A percentile compares a stretch with the other conserved stretches of the same genome.
These are phyloP conservation scores for Talaromyces wortmannii DNA, from an alignment of 495 filamentous ascomycete genomes.

Conservation along the genomic window DNA sequence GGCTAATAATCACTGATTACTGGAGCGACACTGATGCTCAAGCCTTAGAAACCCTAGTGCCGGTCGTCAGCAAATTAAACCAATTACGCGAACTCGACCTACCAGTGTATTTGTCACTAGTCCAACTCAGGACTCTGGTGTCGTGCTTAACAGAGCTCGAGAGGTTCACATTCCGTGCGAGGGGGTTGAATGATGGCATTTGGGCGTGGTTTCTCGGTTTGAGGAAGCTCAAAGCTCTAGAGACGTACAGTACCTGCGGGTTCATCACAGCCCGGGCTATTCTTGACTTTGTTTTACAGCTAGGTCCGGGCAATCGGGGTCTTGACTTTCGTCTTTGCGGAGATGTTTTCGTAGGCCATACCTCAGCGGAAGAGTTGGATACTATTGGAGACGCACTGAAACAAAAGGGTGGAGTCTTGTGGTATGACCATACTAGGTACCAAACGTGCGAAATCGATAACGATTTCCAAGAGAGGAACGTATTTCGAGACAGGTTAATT, in stretches of 20 bases:
- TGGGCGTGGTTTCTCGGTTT: slow-evolving; percentile 34
- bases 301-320: slow-evolving; percentile 27
- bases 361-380: slow-evolving; percentile 19
- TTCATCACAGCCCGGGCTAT: slow-evolving; percentile 45
- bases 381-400: slow-evolving; percentile 28
- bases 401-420: slow-evolving; percentile 30
- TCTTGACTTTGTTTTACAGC: slow-evolving; percentile 33
- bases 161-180: slow-evolving; percentile 47
- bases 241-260: slow-evolving; percentile 35
- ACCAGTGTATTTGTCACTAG: slow-evolving; percentile 40
- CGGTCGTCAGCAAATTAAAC: slow-evolving; percentile 35
- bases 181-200: slow-evolving; percentile 43
- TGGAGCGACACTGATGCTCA: slow-evolving; percentile 40
- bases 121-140: slow-evolving; percentile 44
- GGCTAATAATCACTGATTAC: slow-evolving; percentile 15
- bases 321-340: slow-evolving; percentile 30
- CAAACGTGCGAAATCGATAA: not conserved
- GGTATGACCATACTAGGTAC: slow-evolving; percentile 16
- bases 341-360: slow-evolving; percentile 9
- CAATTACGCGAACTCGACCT: slow-evolving; percentile 46
- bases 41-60: slow-evolving; percentile 42
- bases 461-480: not conserved
- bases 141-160: slow-evolving; percentile 43
- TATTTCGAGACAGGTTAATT: not conserved
- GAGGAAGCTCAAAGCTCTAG: slow-evolving; percentile 34